phyloP scores from a whole-genome alignment of 257 asterid genomes.

The Fraxinus pennsylvanica region DNA sequence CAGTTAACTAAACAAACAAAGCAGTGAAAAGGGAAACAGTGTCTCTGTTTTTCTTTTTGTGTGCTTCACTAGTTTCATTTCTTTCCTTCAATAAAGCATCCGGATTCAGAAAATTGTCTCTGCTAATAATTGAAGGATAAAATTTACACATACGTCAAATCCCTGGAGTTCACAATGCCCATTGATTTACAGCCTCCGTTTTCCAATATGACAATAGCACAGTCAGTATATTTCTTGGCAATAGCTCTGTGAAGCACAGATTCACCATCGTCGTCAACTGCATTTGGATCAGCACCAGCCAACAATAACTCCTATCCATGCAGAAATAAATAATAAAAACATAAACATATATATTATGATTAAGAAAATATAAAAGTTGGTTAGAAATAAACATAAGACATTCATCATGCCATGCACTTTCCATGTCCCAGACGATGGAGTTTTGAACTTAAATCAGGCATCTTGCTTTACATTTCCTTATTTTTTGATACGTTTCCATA shows the following conservation, averaged over 20 bases:
- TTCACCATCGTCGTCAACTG: conserved; percentile 97
- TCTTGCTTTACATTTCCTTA: conserved; percentile 12
- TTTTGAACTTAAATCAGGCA: conserved; percentile 10
- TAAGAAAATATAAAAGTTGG: conserved; percentile 9
- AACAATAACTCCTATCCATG: conserved; percentile 71
- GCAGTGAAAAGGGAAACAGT: neutral
- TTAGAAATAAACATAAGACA: neutral
- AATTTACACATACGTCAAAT: conserved; percentile 75
- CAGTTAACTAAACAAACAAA: neutral
- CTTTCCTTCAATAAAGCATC: conserved; percentile 5
- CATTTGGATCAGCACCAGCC: conserved; percentile 99
- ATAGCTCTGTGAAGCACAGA: conserved; percentile 99
- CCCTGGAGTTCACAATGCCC: conserved; percentile 80
- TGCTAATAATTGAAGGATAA: conserved; percentile 24
- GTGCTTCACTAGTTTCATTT: conserved; percentile 12
- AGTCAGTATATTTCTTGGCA: conserved; percentile 87
- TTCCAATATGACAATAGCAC: conserved; percentile 88
- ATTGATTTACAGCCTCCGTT: conserved; percentile 96
- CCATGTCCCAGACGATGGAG: neutral
- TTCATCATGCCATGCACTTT: conserved; percentile 2
- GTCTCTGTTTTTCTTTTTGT: conserved; percentile 12
- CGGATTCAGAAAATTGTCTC: conserved; percentile 15
- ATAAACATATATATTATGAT: conserved; percentile 1
- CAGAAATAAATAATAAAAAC: conserved; percentile 21
- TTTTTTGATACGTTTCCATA: conserved; percentile 5